Base-by-base conservation (phyloP, 768 basidiomycete species). In the Coprinopsis cinerea region DNA sequence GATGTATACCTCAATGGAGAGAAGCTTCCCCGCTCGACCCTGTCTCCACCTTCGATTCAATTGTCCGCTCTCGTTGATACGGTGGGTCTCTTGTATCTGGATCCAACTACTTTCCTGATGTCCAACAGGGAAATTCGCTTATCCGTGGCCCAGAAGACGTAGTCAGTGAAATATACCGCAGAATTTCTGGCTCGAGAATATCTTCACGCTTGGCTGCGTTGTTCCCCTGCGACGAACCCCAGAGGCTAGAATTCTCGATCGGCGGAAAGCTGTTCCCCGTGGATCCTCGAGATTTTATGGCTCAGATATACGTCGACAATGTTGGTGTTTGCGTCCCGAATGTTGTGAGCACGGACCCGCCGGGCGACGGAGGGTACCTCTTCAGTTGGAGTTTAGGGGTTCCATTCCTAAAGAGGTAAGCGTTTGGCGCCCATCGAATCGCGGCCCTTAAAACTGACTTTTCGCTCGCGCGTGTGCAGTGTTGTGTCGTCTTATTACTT, bases 311-410 rank as follows among this genome's bases (percentile, higher is more conserved):
- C 44, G 51, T 61, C 0, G 66, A 70, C 44, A 60, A 67, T 17
- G 66, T 73, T 0, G 58, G 67, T 14, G 57, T 61, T 0, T 91
- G 88, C 58, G 57, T 53, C 10, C 64, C 82, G 1, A 85, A 78
- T 47, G 55, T 89, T 17, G 80, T 72, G 2, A 46, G 70, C 5
- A 88, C 86, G 23, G 87, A 89, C 57, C 68, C 82, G 2, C 88
- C 86, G 0, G 58, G 56, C 9, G 64, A 59, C 10, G 78, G 78
- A 4, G 77, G 78, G 2, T 87, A 82, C 55, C 61, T 83, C 41
- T 88, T 85, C 56, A 82, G 79, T 57, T 90, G 88, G 87, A 88
- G 79, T 64, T 65, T 90, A 25, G 88, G 88, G 1, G 77, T 75
- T 55, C 87, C 88, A 1, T 89, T 89, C 56, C 57, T 90, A 51